Conservation (phyloP, 495 filamentous ascomycete species). For the Penicillium samsonianum region DNA sequence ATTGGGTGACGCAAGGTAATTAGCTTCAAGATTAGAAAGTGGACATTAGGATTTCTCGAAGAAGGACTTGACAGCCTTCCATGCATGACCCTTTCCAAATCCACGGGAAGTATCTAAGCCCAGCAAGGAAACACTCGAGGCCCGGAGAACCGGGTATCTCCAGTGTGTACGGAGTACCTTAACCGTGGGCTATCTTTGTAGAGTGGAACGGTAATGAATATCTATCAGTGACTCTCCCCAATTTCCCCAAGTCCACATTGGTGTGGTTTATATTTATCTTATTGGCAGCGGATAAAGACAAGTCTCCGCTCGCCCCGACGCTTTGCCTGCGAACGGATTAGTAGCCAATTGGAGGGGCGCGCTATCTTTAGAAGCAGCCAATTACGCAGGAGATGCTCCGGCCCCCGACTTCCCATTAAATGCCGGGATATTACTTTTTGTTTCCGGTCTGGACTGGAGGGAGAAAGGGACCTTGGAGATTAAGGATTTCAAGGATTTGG, state of each 20-base stretch:
- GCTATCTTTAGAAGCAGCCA: slow-evolving; percentile 26
- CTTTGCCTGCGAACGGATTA: slow-evolving; percentile 16
- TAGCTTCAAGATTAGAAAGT: slow-evolving; percentile 8
- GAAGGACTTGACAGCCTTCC: slow-evolving; percentile 32
- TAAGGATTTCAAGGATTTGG: neutral
- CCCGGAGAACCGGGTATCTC: slow-evolving; percentile 2
- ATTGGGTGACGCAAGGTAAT: neutral
- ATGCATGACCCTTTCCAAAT: slow-evolving; percentile 28
- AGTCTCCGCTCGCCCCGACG: slow-evolving; percentile 22
- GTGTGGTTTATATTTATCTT: neutral
- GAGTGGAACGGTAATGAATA: slow-evolving; percentile 6
- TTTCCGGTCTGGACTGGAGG: slow-evolving; percentile 19
- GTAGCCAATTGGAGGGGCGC: slow-evolving; percentile 1
- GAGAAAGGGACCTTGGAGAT: neutral
- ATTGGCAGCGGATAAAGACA: slow-evolving; percentile 25
- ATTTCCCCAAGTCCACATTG: slow-evolving; percentile 16
- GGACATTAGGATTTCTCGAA: slow-evolving; percentile 26
- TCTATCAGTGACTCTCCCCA: slow-evolving; percentile 15
- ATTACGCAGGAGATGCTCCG: slow-evolving; percentile 19
- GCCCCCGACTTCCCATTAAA: slow-evolving; percentile 18
- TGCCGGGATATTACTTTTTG: slow-evolving; percentile 3
- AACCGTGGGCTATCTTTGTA: slow-evolving; percentile 1
- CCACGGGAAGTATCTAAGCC: slow-evolving; percentile 15
- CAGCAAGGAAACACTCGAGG: slow-evolving; percentile 4
- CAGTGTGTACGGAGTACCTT: neutral